Percentiles rank a stretch among this genome's conserved stretches.
These are phyloP conservation scores for Pythium scleroteichum DNA, from an alignment of 352 stramenopile genomes.

Conservation along the genomic window DNA sequence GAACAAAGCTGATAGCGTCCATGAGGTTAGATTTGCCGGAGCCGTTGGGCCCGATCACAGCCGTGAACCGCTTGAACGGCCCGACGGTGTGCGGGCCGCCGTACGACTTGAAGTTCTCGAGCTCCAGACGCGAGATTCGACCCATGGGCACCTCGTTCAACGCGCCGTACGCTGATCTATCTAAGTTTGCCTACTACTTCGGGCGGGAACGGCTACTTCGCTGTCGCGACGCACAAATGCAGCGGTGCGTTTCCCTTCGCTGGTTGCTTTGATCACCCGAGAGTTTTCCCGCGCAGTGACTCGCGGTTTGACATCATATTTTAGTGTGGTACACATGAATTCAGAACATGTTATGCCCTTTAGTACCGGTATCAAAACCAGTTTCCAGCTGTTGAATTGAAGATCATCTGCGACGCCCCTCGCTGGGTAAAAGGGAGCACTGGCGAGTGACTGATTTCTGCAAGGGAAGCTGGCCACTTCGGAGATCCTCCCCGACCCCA, in stretches of 20 bases:
- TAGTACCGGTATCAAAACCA: background rate
- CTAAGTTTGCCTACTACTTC: background rate
- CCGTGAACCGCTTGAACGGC: slow-evolving; percentile 98
- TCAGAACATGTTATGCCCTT: background rate
- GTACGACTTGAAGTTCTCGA: slow-evolving; percentile 99
- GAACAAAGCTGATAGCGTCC: slow-evolving; percentile 98
- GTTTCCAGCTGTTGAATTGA: background rate
- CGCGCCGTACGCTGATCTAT: background rate
- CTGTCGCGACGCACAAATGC: background rate
- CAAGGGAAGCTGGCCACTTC: slow-evolving; percentile 15
- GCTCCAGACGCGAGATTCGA: slow-evolving; percentile 92
- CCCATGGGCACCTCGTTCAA: slow-evolving; percentile 56
- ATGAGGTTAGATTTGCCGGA: slow-evolving; percentile 93
- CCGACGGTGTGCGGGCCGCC: slow-evolving; percentile 92
- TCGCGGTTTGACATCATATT: background rate
- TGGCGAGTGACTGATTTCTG: slow-evolving; percentile 6
- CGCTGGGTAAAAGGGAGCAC: background rate
- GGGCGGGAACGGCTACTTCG: background rate
- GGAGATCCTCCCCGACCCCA: background rate
- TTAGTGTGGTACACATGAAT: slow-evolving; percentile 9
- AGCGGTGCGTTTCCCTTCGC: slow-evolving; percentile 27
- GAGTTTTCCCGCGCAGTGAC: slow-evolving; percentile 20
- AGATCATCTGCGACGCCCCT: no score
- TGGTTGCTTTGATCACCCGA: background rate
- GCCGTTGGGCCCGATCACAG: slow-evolving; percentile 98